Evolutionary conservation across 805 yeast species (phyloP), one percentile per base, ranked within the genome.

Genomic region (Metschnikowia sp.): DNA sequence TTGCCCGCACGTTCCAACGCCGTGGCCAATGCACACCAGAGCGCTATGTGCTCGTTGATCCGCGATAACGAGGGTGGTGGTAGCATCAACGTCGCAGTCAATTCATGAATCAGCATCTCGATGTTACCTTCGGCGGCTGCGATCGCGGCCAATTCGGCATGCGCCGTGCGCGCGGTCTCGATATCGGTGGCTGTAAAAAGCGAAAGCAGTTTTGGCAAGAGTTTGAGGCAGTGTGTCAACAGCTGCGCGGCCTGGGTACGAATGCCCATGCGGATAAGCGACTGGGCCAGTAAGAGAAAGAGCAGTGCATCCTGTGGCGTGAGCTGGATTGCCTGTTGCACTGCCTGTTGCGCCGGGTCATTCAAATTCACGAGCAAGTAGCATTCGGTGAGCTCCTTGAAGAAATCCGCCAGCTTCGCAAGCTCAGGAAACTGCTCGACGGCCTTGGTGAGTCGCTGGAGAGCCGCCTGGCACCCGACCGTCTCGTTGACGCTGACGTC

Each of bases 81-180:
- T 31, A 81, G 62, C 28, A 77, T 65, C 40, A 80, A 61, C 1
- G 83, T 78, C 1, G 75, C 72, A 13, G 73, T 70, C 35, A 81
- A 57, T 57, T 82, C 85, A 8, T 69, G 60, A 9, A 74, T 70
- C n/a, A 81, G 77, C 40, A 65, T 55, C 45, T 78, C 81, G 34
- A 74, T 65, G 54, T 79, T 74, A 13, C 77, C 77, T 28, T 79
- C 78, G 8, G 75, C 69, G 1, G 77, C 73, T 2, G 79, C 78
- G n/a, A 81, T 65, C 4, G 77, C 76, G 0, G 83, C 84, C 40
- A 82, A 63, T 54, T 79, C 82, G 4, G 79, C 74, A 62, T 79
- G 84, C 3, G 77, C 75, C 12, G 75, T 68, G 45, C 83, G 66
- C 0, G 80, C 76, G 1, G 77, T 67, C 44, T 76, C 77, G n/a